Evolutionary conservation across 768 basidiomycete species (phyloP).

Genomic region (Leccinum longicurvipes): DNA sequence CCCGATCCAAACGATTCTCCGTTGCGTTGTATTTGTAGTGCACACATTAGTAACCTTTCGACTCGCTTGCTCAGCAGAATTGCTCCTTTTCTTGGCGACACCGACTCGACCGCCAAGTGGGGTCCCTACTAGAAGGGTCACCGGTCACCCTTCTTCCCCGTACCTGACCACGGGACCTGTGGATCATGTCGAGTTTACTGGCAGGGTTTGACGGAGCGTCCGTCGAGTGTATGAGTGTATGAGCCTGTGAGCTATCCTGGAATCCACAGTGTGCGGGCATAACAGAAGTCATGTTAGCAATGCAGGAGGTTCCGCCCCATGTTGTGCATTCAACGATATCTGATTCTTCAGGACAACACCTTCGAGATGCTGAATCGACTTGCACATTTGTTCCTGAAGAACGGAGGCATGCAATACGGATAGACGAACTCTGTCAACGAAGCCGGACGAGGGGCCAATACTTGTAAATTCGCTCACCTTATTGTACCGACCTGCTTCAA

Average conservation of each 20-base stretch:
- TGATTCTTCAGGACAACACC: conserved; percentile 81
- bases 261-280: background rate
- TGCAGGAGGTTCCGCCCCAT: background rate
- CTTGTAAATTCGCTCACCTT: conserved; percentile 50
- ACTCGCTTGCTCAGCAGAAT: background rate
- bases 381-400: conserved; percentile 58
- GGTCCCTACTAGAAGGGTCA: background rate
- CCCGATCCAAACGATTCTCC: background rate
- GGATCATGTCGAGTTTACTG: background rate
- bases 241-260: background rate
- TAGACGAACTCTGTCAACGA: background rate
- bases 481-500: conserved; percentile 72
- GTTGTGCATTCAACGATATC: background rate
- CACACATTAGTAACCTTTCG: background rate
- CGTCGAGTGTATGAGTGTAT: background rate
- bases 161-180: background rate
- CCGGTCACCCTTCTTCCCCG: background rate
- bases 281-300: background rate
- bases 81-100: background rate
- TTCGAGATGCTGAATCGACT: conserved; percentile 63
- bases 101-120: background rate
- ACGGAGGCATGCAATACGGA: conserved; percentile 66
- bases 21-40: background rate
- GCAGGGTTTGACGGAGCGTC: background rate
- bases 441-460: background rate